phyloP scores from a whole-genome alignment of 306 rosid species.

The Acmispon strigosus region DNA sequence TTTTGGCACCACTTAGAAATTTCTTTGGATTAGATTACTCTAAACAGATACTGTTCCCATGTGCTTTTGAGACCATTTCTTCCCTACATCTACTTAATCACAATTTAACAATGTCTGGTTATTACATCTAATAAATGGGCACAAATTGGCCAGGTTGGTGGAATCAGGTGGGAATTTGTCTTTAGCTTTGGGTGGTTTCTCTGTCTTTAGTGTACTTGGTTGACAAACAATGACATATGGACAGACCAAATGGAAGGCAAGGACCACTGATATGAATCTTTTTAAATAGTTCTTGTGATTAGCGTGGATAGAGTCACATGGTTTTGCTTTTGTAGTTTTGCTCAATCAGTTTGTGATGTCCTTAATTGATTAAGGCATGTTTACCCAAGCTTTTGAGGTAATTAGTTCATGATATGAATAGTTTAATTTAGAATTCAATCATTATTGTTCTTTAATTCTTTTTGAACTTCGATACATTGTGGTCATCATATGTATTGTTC shows the following conservation, averaged over 20 bases:
- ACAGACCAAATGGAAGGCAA: constrained; percentile 38
- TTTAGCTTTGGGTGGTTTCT: constrained; percentile 66
- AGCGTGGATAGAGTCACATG: constrained; percentile 46
- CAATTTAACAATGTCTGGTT: constrained; percentile 24
- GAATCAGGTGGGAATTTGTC: constrained; percentile 68
- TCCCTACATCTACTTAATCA: constrained; percentile 36
- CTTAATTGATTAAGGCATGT: constrained; percentile 27
- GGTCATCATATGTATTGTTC: too few species aligned
- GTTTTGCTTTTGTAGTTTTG: constrained; percentile 32
- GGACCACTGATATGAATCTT: constrained; percentile 48
- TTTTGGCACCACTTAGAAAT: constrained; percentile 4
- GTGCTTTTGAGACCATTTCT: constrained; percentile 33
- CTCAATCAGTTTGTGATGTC: constrained; percentile 13
- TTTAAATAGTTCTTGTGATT: constrained; percentile 24
- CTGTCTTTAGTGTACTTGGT: constrained; percentile 51
- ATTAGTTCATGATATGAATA: too few species aligned
- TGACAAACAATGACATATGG: constrained; percentile 51
- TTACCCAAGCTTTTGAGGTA: too few species aligned
- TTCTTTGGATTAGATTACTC: background rate
- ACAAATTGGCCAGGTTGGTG: constrained; percentile 51
- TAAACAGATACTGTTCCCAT: constrained; percentile 35
- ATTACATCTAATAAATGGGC: constrained; percentile 21
- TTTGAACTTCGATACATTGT: too few species aligned
- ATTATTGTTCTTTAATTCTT: too few species aligned
- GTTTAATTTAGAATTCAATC: too few species aligned